phyloP scores from a whole-genome alignment of 1,284 basidiomycete genomes.

The Wolfiporia cocos region DNA sequence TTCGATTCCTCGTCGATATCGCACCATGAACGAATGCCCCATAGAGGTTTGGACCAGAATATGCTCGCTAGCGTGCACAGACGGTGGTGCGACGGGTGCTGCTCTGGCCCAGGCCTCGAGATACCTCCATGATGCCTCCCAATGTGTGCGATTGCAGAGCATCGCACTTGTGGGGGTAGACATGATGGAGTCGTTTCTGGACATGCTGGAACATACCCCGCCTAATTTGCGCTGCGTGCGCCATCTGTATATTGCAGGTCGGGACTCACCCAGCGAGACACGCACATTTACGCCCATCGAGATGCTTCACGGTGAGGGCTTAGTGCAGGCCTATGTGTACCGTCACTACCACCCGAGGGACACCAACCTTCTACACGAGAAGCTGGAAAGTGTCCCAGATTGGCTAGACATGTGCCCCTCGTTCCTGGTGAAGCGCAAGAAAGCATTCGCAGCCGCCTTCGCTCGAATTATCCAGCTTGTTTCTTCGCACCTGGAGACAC shows the following conservation, averaged over 20 bases:
- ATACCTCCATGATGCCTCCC: slow-evolving; percentile 1
- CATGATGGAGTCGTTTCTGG: neutral
- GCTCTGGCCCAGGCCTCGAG: slow-evolving; percentile 4
- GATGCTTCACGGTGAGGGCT: neutral
- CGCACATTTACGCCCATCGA: neutral
- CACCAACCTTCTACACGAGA: neutral
- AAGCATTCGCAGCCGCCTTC: neutral
- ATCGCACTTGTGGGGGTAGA: neutral
- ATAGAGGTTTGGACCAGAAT: slow-evolving; percentile 5
- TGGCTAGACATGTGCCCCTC: too few relatives aligned
- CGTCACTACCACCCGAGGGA: neutral
- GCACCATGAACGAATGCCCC: slow-evolving; percentile 2
- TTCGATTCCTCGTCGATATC: neutral
- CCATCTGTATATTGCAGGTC: slow-evolving; percentile 1
- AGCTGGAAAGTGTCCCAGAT: neutral
- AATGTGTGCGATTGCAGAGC: slow-evolving; percentile 1
- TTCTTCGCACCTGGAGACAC: neutral
- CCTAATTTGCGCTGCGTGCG: neutral
- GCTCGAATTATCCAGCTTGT: neutral
- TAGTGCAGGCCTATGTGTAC: neutral
- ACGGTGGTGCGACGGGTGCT: slow-evolving; percentile 3
- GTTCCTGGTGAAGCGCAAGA: neutral
- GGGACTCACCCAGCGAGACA: neutral
- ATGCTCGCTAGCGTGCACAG: slow-evolving; percentile 4
- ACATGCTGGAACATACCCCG: neutral